Percentiles rank a stretch among this genome's conserved stretches.
Evolutionary conservation across 2,329 filamentous ascomycete genomes (phyloP).

Genomic region (Botrytis porri): DNA sequence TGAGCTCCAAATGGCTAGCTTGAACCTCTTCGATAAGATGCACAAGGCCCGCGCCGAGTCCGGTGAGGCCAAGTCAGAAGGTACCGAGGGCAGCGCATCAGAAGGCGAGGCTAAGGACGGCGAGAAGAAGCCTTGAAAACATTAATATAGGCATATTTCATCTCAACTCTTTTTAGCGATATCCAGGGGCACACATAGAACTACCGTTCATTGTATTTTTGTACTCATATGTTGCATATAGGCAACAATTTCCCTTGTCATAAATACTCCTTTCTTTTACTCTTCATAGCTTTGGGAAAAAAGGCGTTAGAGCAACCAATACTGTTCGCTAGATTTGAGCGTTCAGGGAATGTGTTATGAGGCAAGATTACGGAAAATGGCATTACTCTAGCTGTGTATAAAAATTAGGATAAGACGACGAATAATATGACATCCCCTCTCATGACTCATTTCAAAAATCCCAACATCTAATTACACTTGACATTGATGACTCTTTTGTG

Average conservation of each 20-base stretch:
- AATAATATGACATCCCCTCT: constrained; percentile 59
- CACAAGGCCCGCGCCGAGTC: constrained; percentile 86
- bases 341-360: constrained; percentile 32
- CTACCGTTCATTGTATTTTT: constrained; percentile 35
- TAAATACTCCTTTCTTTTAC: constrained; percentile 34
- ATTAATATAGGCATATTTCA: constrained; percentile 27
- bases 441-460: constrained; percentile 35
- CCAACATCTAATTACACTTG: not conserved
- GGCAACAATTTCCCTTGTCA: constrained; percentile 37
- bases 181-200: constrained; percentile 38
- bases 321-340: constrained; percentile 33
- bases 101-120: constrained; percentile 72
- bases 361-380: constrained; percentile 34
- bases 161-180: constrained; percentile 33
- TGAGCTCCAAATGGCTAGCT: constrained; percentile 89
- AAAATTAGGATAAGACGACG: constrained; percentile 47
- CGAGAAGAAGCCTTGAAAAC: constrained; percentile 62
- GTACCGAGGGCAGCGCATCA: constrained; percentile 42
- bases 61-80: constrained; percentile 49
- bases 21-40: constrained; percentile 99
- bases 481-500: not conserved
- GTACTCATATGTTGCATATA: constrained; percentile 40
- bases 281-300: constrained; percentile 38
- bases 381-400: constrained; percentile 37
- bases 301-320: constrained; percentile 37